Percentiles rank a stretch among this genome's conserved stretches.
phyloP scores from a whole-genome alignment of 169 alveolate species.

The Amoebophrya sp. region DNA sequence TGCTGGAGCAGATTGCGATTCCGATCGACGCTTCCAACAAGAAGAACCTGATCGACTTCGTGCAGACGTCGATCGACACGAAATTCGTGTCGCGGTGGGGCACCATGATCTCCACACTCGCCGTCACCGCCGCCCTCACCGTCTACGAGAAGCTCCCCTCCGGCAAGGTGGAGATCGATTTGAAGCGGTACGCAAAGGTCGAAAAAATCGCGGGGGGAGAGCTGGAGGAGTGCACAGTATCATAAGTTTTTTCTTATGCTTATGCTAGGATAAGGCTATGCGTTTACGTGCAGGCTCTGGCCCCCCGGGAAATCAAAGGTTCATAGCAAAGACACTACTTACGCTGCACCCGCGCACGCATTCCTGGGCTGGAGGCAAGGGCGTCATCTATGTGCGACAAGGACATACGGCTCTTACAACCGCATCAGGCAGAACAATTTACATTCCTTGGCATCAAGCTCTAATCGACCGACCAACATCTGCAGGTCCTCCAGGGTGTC shows the following conservation, averaged over 20 bases:
- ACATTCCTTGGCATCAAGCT: no score
- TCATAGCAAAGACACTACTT: no score
- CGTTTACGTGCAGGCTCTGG: no score
- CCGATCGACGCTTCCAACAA: slow-evolving; percentile 63
- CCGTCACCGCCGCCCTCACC: slow-evolving; percentile 82
- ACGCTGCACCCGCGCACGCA: no score
- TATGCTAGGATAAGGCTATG: no score
- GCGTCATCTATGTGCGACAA: no score
- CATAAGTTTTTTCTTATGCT: no score
- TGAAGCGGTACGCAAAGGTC: slow-evolving; percentile 86
- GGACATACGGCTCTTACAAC: no score
- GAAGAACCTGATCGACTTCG: slow-evolving; percentile 26
- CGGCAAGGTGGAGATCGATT: slow-evolving; percentile 76
- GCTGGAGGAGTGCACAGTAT: slow-evolving; percentile 72
- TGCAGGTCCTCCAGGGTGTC: slow-evolving; percentile 85
- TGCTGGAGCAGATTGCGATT: slow-evolving; percentile 72
- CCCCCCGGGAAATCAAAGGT: no score
- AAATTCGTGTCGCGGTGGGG: slow-evolving; percentile 76
- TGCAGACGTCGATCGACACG: slow-evolving; percentile 29
- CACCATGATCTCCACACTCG: slow-evolving; percentile 71
- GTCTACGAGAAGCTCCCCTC: slow-evolving; percentile 52
- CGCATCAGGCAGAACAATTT: no score
- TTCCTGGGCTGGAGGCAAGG: no score
- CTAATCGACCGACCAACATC: no score
- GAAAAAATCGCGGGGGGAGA: slow-evolving; percentile 99